Evolutionary conservation across 2,329 filamentous ascomycete species (phyloP).

Genomic region (Penicillium sp.): DNA sequence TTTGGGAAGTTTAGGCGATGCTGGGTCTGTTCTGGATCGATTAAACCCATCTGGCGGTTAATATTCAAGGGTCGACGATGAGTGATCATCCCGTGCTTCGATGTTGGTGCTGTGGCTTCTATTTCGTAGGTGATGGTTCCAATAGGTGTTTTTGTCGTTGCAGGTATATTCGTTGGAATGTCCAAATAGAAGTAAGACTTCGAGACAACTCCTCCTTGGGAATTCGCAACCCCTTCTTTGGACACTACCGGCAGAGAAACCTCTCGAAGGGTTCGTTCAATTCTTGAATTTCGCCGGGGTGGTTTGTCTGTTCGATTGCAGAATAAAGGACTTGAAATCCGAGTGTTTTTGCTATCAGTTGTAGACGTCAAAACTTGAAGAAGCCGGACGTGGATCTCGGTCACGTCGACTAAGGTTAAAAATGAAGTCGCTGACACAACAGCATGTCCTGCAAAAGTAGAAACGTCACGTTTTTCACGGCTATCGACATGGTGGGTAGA

Average conservation of each 20-base stretch:
- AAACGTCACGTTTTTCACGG: neutral
- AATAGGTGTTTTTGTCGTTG: neutral
- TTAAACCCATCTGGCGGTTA: neutral
- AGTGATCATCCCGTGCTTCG: neutral
- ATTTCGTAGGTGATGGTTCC: neutral
- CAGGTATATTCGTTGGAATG: neutral
- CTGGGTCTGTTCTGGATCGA: neutral
- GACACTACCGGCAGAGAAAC: neutral
- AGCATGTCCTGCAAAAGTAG: neutral
- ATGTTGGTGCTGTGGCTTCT: neutral
- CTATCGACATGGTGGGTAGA: neutral
- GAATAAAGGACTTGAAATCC: neutral
- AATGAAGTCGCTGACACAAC: neutral
- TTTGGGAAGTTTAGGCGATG: neutral
- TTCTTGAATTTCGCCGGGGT: neutral
- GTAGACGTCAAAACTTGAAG: neutral
- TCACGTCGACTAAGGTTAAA: neutral
- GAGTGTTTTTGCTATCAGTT: neutral
- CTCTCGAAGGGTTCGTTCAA: neutral
- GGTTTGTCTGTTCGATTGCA: neutral
- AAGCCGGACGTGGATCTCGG: neutral
- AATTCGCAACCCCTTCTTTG: neutral
- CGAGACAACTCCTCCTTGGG: neutral
- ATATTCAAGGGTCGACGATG: neutral
- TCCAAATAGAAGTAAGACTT: neutral